phyloP scores from a whole-genome alignment of 1,139 yeast genomes.

The Saccharomyces hybrid region DNA sequence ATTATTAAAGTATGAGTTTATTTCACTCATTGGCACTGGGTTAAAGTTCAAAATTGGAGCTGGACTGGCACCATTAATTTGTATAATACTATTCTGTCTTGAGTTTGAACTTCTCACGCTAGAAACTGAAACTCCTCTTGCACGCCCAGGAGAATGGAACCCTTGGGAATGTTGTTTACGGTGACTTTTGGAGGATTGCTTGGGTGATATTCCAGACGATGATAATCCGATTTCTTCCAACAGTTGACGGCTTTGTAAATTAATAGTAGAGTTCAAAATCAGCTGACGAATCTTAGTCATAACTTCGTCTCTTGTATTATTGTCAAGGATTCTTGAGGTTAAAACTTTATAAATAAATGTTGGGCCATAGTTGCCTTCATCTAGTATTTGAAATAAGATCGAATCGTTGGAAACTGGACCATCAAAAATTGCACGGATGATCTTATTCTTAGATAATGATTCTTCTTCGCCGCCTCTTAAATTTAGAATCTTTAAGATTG shows the following conservation, averaged over 20 bases:
- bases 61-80: neutral
- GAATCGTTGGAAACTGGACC: slow-evolving; percentile 29
- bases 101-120: slow-evolving; percentile 20
- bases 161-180: neutral
- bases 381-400: slow-evolving; percentile 41
- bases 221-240: slow-evolving; percentile 83
- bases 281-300: slow-evolving; percentile 52
- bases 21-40: slow-evolving; percentile 11
- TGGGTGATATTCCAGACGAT: neutral
- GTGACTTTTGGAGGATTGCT: neutral
- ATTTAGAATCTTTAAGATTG: slow-evolving; percentile 69
- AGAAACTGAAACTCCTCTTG: slow-evolving; percentile 19
- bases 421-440: slow-evolving; percentile 53
- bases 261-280: slow-evolving; percentile 49
- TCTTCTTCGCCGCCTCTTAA: slow-evolving; percentile 52
- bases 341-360: slow-evolving; percentile 66
- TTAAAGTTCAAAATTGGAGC: slow-evolving; percentile 5
- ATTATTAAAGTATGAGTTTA: slow-evolving; percentile 11
- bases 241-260: slow-evolving; percentile 70
- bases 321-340: slow-evolving; percentile 51
- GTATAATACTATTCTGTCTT: slow-evolving; percentile 12
- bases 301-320: slow-evolving; percentile 48
- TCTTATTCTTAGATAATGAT: slow-evolving; percentile 40
- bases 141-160: slow-evolving; percentile 11
- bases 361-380: slow-evolving; percentile 65